Evolutionary conservation across 805 yeast genomes (phyloP).

Genomic region (Teunomyces gatunensis): DNA sequence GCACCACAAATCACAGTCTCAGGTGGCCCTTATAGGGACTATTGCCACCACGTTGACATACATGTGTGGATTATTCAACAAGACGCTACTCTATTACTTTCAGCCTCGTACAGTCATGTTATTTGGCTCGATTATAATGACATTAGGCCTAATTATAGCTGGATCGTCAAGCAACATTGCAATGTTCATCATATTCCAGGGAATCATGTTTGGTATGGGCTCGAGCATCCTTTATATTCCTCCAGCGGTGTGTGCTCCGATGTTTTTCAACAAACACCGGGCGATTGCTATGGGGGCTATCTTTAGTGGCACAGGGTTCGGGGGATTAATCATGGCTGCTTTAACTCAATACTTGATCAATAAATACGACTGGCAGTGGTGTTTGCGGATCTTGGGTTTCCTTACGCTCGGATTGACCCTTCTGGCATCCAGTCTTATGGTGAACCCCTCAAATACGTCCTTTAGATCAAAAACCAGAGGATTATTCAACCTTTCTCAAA

Average conservation of each 20-base stretch:
- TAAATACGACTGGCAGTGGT: conserved; percentile 33
- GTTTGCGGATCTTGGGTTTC: conserved; percentile 27
- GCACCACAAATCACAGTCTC: conserved; percentile 15
- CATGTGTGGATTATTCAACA: conserved; percentile 24
- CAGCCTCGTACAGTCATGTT: conserved; percentile 22
- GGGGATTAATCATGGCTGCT: conserved; percentile 31
- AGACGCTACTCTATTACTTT: conserved; percentile 14
- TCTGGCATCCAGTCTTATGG: conserved; percentile 12
- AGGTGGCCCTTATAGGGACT: conserved; percentile 34
- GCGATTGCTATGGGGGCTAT: conserved; percentile 34
- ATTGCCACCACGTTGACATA: conserved; percentile 29
- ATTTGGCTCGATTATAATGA: conserved; percentile 23
- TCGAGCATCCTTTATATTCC: conserved; percentile 29
- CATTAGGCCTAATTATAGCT: conserved; percentile 27
- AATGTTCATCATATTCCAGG: conserved; percentile 32
- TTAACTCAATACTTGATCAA: conserved; percentile 22
- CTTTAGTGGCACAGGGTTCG: conserved; percentile 37
- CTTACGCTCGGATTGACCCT: conserved; percentile 17
- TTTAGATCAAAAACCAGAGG: conserved; percentile 7
- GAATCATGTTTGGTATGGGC: conserved; percentile 32
- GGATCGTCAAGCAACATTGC: conserved; percentile 17
- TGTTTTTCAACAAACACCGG: conserved; percentile 26
- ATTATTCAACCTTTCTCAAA: conserved; percentile 11
- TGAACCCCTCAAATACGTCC: conserved; percentile 9
- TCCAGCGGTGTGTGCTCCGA: conserved; percentile 33